These are phyloP conservation scores for Suillus clintonianus DNA, from an alignment of 768 basidiomycete genomes.

Conservation along the genomic window DNA sequence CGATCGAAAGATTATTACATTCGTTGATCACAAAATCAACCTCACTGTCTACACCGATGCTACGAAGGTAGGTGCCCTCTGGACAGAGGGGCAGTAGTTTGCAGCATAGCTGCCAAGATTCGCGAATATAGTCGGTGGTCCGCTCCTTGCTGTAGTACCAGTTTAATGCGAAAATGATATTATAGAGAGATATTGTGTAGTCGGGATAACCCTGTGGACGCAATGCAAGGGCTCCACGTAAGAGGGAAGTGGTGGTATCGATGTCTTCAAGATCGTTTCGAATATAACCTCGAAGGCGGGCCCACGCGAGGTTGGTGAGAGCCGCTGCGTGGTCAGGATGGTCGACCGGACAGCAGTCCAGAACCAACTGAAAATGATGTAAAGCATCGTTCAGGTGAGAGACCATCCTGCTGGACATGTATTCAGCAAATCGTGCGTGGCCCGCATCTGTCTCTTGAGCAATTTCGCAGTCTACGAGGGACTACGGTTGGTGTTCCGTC, in stretches of 20 bases:
- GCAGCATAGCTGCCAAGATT: background rate
- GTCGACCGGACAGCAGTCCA: background rate
- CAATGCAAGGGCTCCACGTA: background rate
- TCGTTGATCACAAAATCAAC: background rate
- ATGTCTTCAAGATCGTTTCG: background rate
- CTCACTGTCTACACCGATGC: too few species aligned
- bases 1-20: background rate
- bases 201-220: background rate
- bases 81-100: background rate
- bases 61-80: background rate
- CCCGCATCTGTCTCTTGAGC: background rate
- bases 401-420: too few species aligned
- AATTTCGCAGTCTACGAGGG: background rate
- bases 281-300: background rate
- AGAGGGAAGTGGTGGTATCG: background rate
- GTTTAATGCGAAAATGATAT: background rate
- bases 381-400: background rate
- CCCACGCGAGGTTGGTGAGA: background rate
- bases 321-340: background rate
- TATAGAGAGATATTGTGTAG: background rate
- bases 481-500: background rate
- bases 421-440: background rate
- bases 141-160: background rate
- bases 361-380: background rate
- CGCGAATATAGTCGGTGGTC: background rate